Evolutionary conservation across 768 basidiomycete genomes (phyloP).

Genomic region (Clitopilus hobsonii): DNA sequence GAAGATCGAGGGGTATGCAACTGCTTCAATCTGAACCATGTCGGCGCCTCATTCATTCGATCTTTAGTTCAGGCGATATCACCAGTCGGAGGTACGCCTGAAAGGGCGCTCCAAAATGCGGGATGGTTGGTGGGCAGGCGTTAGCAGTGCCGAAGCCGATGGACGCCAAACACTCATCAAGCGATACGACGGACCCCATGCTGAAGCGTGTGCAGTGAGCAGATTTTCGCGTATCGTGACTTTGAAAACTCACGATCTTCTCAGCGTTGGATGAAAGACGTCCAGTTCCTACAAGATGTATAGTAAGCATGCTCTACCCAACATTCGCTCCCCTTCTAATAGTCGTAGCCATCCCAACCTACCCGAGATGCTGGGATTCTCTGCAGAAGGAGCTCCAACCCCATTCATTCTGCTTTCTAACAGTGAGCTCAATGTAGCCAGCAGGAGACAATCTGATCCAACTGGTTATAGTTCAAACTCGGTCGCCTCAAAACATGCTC

Average conservation of each 20-base stretch:
- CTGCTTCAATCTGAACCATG: neutral
- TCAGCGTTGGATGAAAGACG: constrained; percentile 45
- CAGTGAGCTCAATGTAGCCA: constrained; percentile 21
- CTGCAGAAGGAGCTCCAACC: constrained; percentile 35
- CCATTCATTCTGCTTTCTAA: constrained; percentile 51
- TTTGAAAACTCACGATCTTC: neutral
- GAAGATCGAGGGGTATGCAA: constrained; percentile 29
- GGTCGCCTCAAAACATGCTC: constrained; percentile 34
- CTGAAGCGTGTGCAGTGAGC: constrained; percentile 25
- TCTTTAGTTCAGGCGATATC: constrained; percentile 42
- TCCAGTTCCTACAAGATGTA: constrained; percentile 45
- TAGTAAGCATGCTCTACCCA: constrained; percentile 27
- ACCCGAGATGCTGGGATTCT: constrained; percentile 50
- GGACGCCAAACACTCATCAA: constrained; percentile 37
- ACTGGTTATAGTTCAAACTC: constrained; percentile 31
- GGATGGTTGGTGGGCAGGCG: constrained; percentile 46
- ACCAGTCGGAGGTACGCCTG: constrained; percentile 42
- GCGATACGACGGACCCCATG: constrained; percentile 35
- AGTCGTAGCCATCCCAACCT: constrained; percentile 42
- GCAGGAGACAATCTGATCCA: neutral
- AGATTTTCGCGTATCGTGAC: neutral
- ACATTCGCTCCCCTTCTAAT: neutral
- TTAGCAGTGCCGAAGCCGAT: constrained; percentile 32
- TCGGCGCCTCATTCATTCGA: neutral
- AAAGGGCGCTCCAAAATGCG: constrained; percentile 29